phyloP scores from a whole-genome alignment of 768 basidiomycete species.

The Kwoniella sp. region DNA sequence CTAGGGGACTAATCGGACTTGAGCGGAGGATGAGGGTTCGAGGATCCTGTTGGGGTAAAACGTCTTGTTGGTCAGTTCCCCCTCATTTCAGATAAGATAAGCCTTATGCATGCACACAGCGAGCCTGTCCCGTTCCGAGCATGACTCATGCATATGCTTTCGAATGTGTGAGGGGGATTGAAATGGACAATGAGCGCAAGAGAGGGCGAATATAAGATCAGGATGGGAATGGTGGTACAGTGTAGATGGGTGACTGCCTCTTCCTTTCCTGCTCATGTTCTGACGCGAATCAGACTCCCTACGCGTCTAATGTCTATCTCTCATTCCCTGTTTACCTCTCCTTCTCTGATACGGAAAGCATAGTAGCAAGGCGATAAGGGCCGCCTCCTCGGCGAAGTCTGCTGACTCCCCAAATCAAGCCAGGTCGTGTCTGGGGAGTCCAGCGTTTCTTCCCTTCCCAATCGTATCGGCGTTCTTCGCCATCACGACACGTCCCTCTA shows the following conservation, averaged over 20 bases:
- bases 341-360: neutral
- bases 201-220: no score
- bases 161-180: no score
- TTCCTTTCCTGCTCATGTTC: neutral
- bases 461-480: neutral
- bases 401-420: no score
- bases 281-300: neutral
- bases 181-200: neutral
- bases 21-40: neutral
- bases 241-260: neutral
- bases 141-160: no score
- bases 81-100: neutral
- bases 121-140: no score
- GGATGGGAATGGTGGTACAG: no score
- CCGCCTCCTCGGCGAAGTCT: no score
- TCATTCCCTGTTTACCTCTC: neutral
- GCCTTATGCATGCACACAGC: neutral
- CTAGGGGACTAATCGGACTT: neutral
- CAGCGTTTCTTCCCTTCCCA: neutral
- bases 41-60: neutral
- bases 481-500: neutral
- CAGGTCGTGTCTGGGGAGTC: no score
- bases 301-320: neutral
- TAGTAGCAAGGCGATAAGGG: no score
- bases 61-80: no score